A percentile compares a stretch with the other conserved stretches of the same genome.
Evolutionary conservation across 2,329 filamentous ascomycete genomes (phyloP).

Genomic region (Bipolaris zeicola): DNA sequence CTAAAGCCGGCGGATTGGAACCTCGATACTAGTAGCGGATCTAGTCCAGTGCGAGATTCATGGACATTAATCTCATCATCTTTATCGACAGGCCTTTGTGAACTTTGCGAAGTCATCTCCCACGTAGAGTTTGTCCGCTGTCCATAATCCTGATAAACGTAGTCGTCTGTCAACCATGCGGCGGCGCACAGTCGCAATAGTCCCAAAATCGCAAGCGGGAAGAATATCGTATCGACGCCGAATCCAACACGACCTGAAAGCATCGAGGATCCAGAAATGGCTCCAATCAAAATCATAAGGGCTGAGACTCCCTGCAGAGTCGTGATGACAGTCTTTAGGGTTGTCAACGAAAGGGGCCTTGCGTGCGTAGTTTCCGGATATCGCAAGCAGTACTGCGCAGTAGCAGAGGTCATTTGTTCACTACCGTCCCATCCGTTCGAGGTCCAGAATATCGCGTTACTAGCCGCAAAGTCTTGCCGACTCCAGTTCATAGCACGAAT

Average conservation of each 20-base stretch:
- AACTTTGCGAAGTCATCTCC: neutral
- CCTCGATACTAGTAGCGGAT: neutral
- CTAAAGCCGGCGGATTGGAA: neutral
- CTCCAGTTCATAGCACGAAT: constrained; percentile 39
- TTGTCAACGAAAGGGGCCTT: constrained; percentile 11
- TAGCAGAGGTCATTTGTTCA: constrained; percentile 24
- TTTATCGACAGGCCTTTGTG: neutral
- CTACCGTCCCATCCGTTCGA: constrained; percentile 43
- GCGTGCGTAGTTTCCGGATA: constrained; percentile 11
- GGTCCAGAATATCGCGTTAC: constrained; percentile 47
- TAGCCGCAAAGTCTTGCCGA: constrained; percentile 34
- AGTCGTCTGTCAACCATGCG: constrained; percentile 23
- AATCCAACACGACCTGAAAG: neutral
- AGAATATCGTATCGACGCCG: constrained; percentile 13
- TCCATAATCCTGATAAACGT: constrained; percentile 5
- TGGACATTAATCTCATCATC: neutral
- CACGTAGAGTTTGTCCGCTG: neutral
- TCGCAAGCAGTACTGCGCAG: constrained; percentile 5
- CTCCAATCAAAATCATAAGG: constrained; percentile 12
- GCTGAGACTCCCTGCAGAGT: constrained; percentile 22
- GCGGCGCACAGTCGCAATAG: constrained; percentile 20
- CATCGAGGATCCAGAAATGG: neutral
- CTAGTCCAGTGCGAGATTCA: neutral
- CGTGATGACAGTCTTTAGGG: constrained; percentile 21
- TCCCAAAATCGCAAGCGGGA: constrained; percentile 18